phyloP scores from a whole-genome alignment of 2,329 filamentous ascomycete genomes.

The Aspergillus felis region DNA sequence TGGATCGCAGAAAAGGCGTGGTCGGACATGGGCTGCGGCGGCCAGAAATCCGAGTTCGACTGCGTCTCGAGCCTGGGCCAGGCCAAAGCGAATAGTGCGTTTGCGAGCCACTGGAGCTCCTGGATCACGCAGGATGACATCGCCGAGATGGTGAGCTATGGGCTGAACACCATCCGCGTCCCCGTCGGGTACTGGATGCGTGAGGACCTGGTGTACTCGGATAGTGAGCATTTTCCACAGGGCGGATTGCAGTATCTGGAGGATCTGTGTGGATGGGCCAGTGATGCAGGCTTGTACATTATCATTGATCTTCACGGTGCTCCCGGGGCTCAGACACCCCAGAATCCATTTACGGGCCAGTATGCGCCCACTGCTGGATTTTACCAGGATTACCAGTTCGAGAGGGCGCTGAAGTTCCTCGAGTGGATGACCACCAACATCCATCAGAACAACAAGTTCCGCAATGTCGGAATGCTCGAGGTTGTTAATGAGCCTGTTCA shows the following conservation, averaged over 20 bases:
- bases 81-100: slow-evolving; percentile 44
- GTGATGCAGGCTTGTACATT: slow-evolving; percentile 49
- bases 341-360: slow-evolving; percentile 49
- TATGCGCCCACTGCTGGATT: slow-evolving; percentile 46
- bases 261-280: slow-evolving; percentile 47
- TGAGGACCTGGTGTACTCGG: slow-evolving; percentile 46
- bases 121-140: slow-evolving; percentile 52
- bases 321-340: slow-evolving; percentile 46
- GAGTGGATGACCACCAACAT: slow-evolving; percentile 52
- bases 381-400: slow-evolving; percentile 55
- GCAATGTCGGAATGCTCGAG: slow-evolving; percentile 57
- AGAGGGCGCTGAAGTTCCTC: slow-evolving; percentile 54
- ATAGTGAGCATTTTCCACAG: slow-evolving; percentile 50
- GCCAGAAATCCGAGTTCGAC: slow-evolving; percentile 50
- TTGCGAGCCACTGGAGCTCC: slow-evolving; percentile 48
- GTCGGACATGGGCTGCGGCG: slow-evolving; percentile 47
- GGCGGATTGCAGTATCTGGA: slow-evolving; percentile 48
- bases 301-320: slow-evolving; percentile 53
- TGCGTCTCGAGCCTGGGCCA: slow-evolving; percentile 51
- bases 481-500: slow-evolving; percentile 57
- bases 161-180: slow-evolving; percentile 53
- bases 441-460: slow-evolving; percentile 47
- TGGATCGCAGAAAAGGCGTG: slow-evolving; percentile 51
- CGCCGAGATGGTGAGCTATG: slow-evolving; percentile 46
- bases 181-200: slow-evolving; percentile 56